These are phyloP conservation scores for Kluyveromyces marxianus DNA, from an alignment of 1,139 yeast species.

Conservation along the genomic window DNA sequence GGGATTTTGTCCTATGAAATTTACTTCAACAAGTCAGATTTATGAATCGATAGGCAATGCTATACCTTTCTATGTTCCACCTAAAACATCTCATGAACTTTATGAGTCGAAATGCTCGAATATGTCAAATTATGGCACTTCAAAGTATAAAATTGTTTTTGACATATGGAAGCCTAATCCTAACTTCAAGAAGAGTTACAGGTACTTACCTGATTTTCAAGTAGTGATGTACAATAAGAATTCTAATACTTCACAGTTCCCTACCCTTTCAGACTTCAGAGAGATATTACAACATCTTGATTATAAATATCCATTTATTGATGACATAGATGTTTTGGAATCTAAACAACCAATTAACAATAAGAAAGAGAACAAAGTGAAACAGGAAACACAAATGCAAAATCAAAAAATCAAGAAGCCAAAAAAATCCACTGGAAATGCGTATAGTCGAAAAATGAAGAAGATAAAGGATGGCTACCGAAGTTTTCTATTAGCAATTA, in stretches of 20 bases:
- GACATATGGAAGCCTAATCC: conserved; percentile 84
- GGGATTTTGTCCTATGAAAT: conserved; percentile 20
- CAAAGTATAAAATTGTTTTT: conserved; percentile 28
- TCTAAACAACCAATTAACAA: background rate
- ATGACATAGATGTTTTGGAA: conserved; percentile 6
- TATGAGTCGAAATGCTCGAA: conserved; percentile 4
- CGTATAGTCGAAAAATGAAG: conserved; percentile 25
- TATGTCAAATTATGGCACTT: background rate
- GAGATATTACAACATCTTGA: conserved; percentile 21
- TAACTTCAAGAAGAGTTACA: conserved; percentile 57
- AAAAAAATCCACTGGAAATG: conserved; percentile 19
- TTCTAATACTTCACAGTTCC: conserved; percentile 37
- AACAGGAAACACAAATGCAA: conserved; percentile 20
- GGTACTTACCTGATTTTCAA: conserved; percentile 72
- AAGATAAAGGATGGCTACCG: conserved; percentile 42
- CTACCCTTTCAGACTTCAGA: conserved; percentile 37
- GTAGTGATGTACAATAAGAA: conserved; percentile 53
- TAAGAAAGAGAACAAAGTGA: background rate
- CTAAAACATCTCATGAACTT: conserved; percentile 13
- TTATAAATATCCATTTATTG: conserved; percentile 25
- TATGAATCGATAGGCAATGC: conserved; percentile 34
- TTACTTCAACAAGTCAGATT: conserved; percentile 36
- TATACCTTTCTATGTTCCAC: conserved; percentile 28
- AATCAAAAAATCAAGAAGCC: conserved; percentile 29
- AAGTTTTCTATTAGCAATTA: conserved; percentile 52